These are phyloP conservation scores for Coemansia sp. DNA, from an alignment of 192 early-diverging fungal genomes.

Conservation along the genomic window DNA sequence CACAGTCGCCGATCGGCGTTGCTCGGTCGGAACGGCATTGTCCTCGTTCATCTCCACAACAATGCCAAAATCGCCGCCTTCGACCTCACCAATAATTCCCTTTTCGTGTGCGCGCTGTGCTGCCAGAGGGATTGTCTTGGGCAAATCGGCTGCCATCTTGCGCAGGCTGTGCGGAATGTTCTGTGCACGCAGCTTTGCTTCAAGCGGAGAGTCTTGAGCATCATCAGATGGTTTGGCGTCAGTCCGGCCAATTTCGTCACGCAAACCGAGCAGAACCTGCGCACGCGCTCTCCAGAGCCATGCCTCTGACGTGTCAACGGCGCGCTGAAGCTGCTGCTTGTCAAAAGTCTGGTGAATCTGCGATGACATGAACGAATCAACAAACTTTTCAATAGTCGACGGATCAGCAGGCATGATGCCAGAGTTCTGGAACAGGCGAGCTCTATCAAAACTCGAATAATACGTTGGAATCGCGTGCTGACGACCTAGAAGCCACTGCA, in stretches of 20 bases:
- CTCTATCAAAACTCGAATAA: conserved; percentile 56
- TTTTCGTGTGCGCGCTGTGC: conserved; percentile 45
- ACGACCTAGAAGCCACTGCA: conserved; percentile 58
- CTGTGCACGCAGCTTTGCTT: conserved; percentile 18
- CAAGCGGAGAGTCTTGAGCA: conserved; percentile 18
- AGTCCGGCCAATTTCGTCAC: conserved; percentile 26
- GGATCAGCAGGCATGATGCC: conserved; percentile 60
- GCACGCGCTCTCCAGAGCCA: conserved; percentile 65
- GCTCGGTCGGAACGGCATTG: background rate
- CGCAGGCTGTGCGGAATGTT: conserved; percentile 50
- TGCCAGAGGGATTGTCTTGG: conserved; percentile 54
- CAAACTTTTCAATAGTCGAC: conserved; percentile 55
- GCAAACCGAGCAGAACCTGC: conserved; percentile 58
- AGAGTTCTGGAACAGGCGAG: conserved; percentile 56
- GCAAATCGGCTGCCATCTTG: conserved; percentile 55
- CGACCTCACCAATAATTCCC: conserved; percentile 30
- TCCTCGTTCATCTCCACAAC: conserved; percentile 38
- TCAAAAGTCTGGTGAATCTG: conserved; percentile 30
- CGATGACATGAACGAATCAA: conserved; percentile 43
- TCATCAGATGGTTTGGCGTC: conserved; percentile 15
- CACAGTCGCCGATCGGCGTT: conserved; percentile 17
- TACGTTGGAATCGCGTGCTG: conserved; percentile 56
- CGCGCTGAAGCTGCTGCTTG: conserved; percentile 29
- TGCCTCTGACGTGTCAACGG: conserved; percentile 56
- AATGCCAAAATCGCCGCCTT: conserved; percentile 57